phyloP scores from a whole-genome alignment of 139 green algal species.

The Spirogloea muscicola region DNA sequence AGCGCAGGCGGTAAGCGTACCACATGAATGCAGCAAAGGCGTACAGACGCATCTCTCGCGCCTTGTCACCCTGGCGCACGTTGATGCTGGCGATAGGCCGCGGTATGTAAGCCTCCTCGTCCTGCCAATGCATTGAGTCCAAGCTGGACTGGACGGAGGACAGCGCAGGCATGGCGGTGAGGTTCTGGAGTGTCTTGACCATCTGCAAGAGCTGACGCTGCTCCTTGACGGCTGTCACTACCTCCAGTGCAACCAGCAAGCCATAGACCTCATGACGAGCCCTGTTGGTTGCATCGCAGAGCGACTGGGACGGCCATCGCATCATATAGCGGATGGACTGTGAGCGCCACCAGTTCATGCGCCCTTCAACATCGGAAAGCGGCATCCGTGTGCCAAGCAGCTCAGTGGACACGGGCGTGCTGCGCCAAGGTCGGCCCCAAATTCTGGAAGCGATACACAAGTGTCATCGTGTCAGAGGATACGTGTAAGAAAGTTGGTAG shows the following conservation, averaged over 20 bases:
- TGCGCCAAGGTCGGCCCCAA: neutral
- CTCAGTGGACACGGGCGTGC: neutral
- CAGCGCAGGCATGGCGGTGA: no score
- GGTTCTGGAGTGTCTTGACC: no score
- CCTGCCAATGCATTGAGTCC: no score
- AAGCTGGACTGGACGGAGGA: no score
- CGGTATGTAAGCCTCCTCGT: neutral
- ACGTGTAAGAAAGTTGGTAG: no score
- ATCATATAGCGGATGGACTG: conserved; percentile 20
- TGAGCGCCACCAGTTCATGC: conserved; percentile 21
- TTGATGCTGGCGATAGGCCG: conserved; percentile 8
- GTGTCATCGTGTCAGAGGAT: no score
- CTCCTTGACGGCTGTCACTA: no score
- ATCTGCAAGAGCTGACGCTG: no score
- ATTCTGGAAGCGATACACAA: no score
- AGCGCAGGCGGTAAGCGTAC: neutral
- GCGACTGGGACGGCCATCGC: conserved; percentile 9
- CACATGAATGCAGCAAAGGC: neutral
- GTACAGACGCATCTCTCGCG: conserved; percentile 8
- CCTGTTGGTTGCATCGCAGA: conserved; percentile 16
- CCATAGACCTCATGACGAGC: conserved; percentile 12
- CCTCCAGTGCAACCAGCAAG: conserved; percentile 1
- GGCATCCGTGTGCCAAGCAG: neutral
- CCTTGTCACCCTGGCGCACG: conserved; percentile 26
- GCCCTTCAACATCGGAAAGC: neutral